phyloP scores from a whole-genome alignment of 1,139 yeast species.

The Sugiyamaella grinbergsii region DNA sequence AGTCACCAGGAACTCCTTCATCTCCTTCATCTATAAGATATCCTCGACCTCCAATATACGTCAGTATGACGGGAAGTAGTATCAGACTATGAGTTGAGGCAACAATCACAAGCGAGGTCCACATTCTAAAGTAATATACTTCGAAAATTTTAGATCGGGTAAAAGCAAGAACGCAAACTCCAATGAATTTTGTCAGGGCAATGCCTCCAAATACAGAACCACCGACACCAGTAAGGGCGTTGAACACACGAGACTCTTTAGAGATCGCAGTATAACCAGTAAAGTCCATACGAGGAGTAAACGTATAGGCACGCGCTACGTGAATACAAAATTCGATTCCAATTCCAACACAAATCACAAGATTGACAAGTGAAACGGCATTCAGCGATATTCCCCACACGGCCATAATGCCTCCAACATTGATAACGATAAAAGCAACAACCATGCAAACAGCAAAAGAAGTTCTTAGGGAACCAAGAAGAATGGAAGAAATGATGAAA shows the following conservation, averaged over 20 bases:
- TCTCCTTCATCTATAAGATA: constrained; percentile 45
- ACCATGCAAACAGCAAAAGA: constrained; percentile 60
- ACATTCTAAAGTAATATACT: constrained; percentile 91
- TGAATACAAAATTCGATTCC: constrained; percentile 94
- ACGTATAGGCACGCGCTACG: constrained; percentile 74
- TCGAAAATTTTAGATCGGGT: constrained; percentile 86
- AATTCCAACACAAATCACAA: constrained; percentile 85
- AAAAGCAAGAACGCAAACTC: constrained; percentile 82
- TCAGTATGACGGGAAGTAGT: constrained; percentile 72
- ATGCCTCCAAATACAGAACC: constrained; percentile 90
- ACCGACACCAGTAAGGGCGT: constrained; percentile 74
- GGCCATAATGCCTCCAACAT: constrained; percentile 81
- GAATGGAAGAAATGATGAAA: constrained; percentile 54
- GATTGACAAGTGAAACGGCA: constrained; percentile 86
- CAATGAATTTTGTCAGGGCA: constrained; percentile 83
- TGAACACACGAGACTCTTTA: constrained; percentile 50
- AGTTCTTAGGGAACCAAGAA: constrained; percentile 68
- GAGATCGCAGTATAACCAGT: constrained; percentile 28
- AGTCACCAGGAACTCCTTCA: constrained; percentile 39
- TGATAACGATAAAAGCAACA: constrained; percentile 64
- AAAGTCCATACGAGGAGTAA: constrained; percentile 37
- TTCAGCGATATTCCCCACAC: constrained; percentile 75
- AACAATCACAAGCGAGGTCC: constrained; percentile 77
- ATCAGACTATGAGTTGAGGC: constrained; percentile 80
- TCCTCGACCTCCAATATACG: constrained; percentile 63